Base-by-base conservation (phyloP, 1,284 basidiomycete species). In the Sporisorium reilianum region DNA sequence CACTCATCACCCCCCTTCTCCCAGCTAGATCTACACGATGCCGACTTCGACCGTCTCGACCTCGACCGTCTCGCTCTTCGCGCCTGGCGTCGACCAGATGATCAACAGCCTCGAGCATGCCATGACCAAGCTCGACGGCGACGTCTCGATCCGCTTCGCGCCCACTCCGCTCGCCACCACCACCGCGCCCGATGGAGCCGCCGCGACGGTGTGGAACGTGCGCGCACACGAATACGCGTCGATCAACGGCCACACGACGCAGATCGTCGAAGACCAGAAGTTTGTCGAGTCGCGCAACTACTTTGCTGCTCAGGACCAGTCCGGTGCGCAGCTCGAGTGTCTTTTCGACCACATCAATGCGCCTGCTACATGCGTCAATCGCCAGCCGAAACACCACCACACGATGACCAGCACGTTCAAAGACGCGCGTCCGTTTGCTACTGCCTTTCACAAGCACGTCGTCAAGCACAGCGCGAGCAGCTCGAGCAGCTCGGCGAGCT, bases 151-250 rank as follows among this genome's bases (percentile, higher is more conserved):
- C 28, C 36, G 38, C 3, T 68, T 74, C 51, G 32, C 25, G 14
- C 64, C 71, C 11, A 68, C 61, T 0, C 61, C 71, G 4, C 46
- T 74, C 34, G 64, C 71, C 44, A 74, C 71, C 34, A 68, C 65
- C 34, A 74, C 64, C 2, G 64, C 65, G 11, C 64, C 71, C 18
- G 58, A 64, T 8, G 71, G 71, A 8, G 65, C 64, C 18, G 54
- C 57, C 3, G 71, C 71, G 1, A 74, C 71, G 16, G 58, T 74
- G 45, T 74, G 71, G 71, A 74, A 74, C 42, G 65, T 74, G 4
- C 55, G 60, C 50, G 71, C 64, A 1, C 60, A 74, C 62, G 71
- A 68, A 49, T 74, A 58, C 51, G 64, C 61, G 28, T 68, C 64
- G 16, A 61, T 61, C 55, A 54, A 62, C 42, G 58, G 58, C 46